Percentiles rank a stretch among this genome's conserved stretches.
These are phyloP conservation scores for Hymenoscyphus fraxineus DNA, from an alignment of 2,329 filamentous ascomycete genomes.

Conservation along the genomic window DNA sequence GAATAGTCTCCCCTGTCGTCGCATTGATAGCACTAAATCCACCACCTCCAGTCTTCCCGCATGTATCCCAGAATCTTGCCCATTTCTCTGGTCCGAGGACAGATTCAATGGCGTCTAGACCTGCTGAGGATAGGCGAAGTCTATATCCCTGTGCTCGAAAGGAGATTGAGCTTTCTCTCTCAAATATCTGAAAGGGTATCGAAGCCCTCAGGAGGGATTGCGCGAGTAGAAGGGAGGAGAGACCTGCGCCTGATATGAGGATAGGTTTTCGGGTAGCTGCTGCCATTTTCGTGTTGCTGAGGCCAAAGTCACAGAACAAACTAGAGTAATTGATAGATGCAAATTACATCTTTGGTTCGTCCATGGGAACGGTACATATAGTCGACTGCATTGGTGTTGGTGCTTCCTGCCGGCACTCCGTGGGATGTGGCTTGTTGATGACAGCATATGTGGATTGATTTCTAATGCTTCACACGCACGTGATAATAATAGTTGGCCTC, in stretches of 20 bases:
- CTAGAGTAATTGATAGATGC: not conserved
- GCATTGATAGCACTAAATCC: slow-evolving; percentile 52
- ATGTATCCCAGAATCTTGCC: slow-evolving; percentile 54
- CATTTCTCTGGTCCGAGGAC: slow-evolving; percentile 49
- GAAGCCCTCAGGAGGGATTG: slow-evolving; percentile 35
- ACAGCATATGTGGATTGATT: not conserved
- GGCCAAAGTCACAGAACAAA: not conserved
- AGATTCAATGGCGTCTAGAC: slow-evolving; percentile 57
- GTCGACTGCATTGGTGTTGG: not conserved
- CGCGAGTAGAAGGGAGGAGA: slow-evolving; percentile 39
- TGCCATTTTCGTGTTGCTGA: not conserved
- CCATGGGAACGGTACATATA: not conserved
- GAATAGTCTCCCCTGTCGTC: slow-evolving; percentile 45
- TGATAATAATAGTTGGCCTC: not conserved
- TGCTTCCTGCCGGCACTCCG: not conserved
- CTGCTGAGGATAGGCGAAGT: slow-evolving; percentile 53
- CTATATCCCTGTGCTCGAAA: slow-evolving; percentile 62
- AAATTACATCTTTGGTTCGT: not conserved
- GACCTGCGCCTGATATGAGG: slow-evolving; percentile 40
- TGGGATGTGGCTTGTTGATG: not conserved
- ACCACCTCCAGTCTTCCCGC: slow-evolving; percentile 56
- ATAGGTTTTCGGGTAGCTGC: slow-evolving; percentile 36
- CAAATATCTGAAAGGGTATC: slow-evolving; percentile 40
- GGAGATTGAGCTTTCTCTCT: slow-evolving; percentile 44
- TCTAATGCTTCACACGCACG: not conserved